These are phyloP conservation scores for Sanghuangporus weigelae DNA, from an alignment of 1,284 basidiomycete genomes.

Conservation along the genomic window DNA sequence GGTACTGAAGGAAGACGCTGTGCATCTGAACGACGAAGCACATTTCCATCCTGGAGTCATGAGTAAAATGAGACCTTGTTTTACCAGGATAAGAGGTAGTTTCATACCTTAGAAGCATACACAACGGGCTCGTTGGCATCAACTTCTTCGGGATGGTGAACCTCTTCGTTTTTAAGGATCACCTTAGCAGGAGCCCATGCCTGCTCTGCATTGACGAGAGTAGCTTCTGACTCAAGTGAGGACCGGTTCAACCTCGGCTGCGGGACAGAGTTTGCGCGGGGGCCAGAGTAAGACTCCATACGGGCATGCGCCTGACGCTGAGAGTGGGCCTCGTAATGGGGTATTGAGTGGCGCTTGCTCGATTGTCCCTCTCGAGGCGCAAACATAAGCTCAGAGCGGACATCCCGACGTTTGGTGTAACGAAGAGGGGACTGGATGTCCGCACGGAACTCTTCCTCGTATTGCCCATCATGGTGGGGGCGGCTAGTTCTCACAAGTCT, in stretches of 20 bases:
- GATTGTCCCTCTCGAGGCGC: background rate
- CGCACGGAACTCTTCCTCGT: background rate
- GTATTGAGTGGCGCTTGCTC: background rate
- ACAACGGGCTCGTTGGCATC: background rate
- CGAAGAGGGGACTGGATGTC: background rate
- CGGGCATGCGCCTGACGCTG: background rate
- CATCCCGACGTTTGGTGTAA: background rate
- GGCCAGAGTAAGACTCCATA: background rate
- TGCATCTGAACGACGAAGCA: constrained; percentile 1
- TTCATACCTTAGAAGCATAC: background rate
- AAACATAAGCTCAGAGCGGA: background rate
- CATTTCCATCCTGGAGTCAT: background rate
- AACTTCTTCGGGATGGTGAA: background rate
- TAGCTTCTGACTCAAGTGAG: background rate
- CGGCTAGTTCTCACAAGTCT: too few species aligned
- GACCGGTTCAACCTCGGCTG: background rate
- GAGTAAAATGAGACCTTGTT: background rate
- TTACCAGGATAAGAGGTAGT: background rate
- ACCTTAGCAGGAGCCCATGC: background rate
- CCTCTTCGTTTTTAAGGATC: background rate
- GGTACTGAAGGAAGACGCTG: background rate
- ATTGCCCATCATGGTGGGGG: background rate
- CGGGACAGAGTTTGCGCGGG: background rate
- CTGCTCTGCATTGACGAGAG: background rate
- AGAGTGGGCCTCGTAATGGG: background rate